phyloP scores from a whole-genome alignment of 1,284 basidiomycete species.

The Trametes sp. region DNA sequence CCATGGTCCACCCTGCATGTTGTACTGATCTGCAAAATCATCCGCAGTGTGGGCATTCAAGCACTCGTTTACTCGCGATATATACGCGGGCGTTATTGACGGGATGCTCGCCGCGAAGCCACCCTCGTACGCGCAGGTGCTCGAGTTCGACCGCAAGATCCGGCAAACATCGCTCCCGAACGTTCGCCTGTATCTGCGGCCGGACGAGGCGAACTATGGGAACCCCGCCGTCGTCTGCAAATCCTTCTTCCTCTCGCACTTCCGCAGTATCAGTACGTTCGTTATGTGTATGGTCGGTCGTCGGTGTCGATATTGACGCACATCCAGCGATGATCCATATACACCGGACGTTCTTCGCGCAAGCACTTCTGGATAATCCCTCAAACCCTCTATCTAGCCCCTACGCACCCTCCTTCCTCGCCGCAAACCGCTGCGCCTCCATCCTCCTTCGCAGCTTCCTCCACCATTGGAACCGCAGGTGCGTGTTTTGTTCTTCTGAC shows the following conservation, averaged over 20 bases:
- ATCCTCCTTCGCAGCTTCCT: constrained; percentile 46
- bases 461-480: constrained; percentile 39
- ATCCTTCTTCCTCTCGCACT: constrained; percentile 43
- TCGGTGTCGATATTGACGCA: constrained; percentile 4
- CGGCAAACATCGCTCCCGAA: constrained; percentile 40
- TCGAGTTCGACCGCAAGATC: constrained; percentile 43
- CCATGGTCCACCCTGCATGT: no score
- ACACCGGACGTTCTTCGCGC: constrained; percentile 50
- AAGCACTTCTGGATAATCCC: constrained; percentile 49
- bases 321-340: constrained; percentile 44
- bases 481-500: neutral
- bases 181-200: constrained; percentile 39
- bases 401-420: constrained; percentile 51
- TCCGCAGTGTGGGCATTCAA: constrained; percentile 41
- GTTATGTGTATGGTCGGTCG: neutral
- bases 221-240: constrained; percentile 40
- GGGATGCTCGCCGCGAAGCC: constrained; percentile 39
- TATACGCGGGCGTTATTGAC: constrained; percentile 38
- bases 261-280: constrained; percentile 41
- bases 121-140: constrained; percentile 39
- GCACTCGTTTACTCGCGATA: constrained; percentile 36
- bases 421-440: constrained; percentile 48
- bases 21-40: no score
- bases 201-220: constrained; percentile 41
- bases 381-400: constrained; percentile 48